Conservation (phyloP, 23 red algal genomes). For the Chondrus crispus region DNA sequence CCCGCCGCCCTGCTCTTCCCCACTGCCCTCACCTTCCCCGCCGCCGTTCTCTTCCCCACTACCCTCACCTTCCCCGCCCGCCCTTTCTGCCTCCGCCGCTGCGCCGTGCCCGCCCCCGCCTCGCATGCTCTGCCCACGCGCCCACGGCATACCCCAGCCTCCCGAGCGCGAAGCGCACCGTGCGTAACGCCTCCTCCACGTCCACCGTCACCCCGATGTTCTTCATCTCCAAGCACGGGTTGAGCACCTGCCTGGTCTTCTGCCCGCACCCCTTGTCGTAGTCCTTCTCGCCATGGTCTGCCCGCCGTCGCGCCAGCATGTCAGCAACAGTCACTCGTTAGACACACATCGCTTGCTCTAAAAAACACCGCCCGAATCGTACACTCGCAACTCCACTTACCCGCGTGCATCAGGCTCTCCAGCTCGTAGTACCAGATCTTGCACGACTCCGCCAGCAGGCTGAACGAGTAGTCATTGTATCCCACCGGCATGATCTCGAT, state of each 20-base stretch:
- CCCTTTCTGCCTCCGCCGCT: too few species aligned
- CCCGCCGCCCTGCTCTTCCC: too few species aligned
- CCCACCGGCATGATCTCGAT: constrained; percentile 61
- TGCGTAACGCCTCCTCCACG: neutral
- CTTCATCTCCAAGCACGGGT: constrained; percentile 30
- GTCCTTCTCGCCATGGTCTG: neutral
- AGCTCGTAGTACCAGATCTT: constrained; percentile 64
- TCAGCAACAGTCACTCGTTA: neutral
- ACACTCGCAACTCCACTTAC: neutral
- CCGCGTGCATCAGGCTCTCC: neutral
- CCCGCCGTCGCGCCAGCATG: neutral
- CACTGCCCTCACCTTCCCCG: too few species aligned
- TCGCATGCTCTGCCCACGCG: constrained; percentile 10
- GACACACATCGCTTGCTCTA: neutral
- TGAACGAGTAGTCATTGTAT: constrained; percentile 49
- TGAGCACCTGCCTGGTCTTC: constrained; percentile 10
- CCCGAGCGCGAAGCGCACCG: constrained; percentile 25
- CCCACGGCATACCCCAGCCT: constrained; percentile 23
- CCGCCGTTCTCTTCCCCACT: too few species aligned
- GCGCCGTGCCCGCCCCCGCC: too few species aligned
- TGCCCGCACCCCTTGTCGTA: constrained; percentile 22
- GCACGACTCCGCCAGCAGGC: constrained; percentile 38
- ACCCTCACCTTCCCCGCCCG: too few species aligned
- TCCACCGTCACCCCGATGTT: constrained; percentile 6
- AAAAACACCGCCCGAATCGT: neutral